A percentile compares a stretch with the other conserved stretches of the same genome.
Evolutionary conservation across 139 green algal genomes (phyloP).

Genomic region (Closterium sp.): DNA sequence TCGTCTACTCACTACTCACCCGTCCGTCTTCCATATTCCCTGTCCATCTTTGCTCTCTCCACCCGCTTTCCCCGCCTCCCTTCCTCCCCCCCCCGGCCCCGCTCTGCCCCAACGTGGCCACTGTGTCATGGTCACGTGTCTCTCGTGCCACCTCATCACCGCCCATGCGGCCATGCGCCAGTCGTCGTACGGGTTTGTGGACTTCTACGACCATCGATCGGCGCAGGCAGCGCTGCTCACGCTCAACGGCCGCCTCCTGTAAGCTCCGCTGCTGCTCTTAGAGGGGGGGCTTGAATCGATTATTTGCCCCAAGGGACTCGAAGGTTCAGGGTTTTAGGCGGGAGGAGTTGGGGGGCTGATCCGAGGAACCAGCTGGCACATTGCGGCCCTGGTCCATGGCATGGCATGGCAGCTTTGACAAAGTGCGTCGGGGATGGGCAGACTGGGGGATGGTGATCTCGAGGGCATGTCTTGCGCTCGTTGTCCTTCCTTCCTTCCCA

Average conservation of each 20-base stretch:
- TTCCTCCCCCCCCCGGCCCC: neutral
- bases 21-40: neutral
- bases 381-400: neutral
- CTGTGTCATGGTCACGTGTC: neutral
- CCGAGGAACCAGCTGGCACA: neutral
- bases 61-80: no score
- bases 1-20: neutral
- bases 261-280: conserved; percentile 1
- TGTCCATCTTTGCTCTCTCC: no score
- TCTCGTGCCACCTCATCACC: neutral
- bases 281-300: neutral
- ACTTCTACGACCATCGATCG: conserved; percentile 43
- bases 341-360: neutral
- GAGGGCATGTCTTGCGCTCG: neutral
- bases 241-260: conserved; percentile 40
- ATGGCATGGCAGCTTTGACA: neutral
- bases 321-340: neutral
- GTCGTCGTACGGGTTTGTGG: conserved; percentile 48
- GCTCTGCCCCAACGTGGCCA: neutral
- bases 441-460: neutral
- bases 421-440: neutral
- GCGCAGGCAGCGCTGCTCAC: conserved; percentile 39
- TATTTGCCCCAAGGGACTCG: neutral
- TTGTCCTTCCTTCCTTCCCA: neutral
- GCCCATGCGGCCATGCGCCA: neutral